Base-by-base conservation (phyloP, 164 flowering plant genomes). In the Berberis thunbergii region DNA sequence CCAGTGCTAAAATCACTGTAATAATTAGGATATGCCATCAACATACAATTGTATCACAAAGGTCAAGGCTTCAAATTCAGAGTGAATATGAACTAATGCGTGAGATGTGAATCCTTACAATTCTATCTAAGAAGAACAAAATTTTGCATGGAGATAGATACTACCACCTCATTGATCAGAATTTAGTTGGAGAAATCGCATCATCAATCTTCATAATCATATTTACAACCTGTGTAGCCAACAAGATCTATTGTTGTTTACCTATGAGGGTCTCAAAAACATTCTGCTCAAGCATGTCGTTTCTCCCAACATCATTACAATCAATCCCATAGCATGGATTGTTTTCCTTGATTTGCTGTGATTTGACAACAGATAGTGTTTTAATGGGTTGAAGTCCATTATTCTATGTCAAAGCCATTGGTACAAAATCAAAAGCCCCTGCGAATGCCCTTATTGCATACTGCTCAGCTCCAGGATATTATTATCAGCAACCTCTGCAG, bases 361-460 rank as follows among this genome's bases (percentile, higher is more conserved):
- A 72, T 70, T 91, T 94, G 59, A 94, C 97, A 1, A 91, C 96
- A 52, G 97, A 83, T 26, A 94, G 75, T 52, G 97, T 94, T 68
- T 91, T 96, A 70, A 94, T 94, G 26, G 26, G 26, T 26, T 26
- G 26, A 26, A 26, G 26, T 26, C 26, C 26, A 26, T 0, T 26
- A 26, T 94, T 94, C 75, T 94, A 97, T 2, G 99, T 96, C 55
- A 94, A 86, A n/a, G 97, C 99, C 95, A 91, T 91, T 2, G 99
- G 97, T 55, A 94, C 57, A n/a, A 87, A 43, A 69, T 94, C 99
- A 76, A 94, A 76, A 63, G 99, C 97, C 82, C 91, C 97, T 1
- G 96, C 95, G 72, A 91, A 94, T 52, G 87, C 87, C 81, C 99
- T 84, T 50, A 94, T 87, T 8, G 97, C 99, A 77, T 89, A 91